Evolutionary conservation across 495 filamentous ascomycete species (phyloP), one percentile per base, ranked within the genome.

Genomic region (Aspergillus sclerotiicarbonarius): DNA sequence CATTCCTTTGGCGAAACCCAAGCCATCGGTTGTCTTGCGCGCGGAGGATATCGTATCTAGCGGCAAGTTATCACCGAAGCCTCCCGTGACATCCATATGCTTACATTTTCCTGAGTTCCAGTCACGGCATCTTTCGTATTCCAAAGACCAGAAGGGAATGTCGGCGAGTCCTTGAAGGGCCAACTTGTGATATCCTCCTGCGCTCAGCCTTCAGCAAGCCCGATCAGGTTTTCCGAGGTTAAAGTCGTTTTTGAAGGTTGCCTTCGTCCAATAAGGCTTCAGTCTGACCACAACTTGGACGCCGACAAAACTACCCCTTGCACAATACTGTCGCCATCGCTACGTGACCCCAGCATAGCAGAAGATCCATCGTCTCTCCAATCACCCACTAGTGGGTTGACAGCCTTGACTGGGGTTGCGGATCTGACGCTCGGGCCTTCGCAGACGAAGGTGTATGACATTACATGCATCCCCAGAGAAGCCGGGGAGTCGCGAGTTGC

Each of bases 41-140:
- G 83, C 87, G 20, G 85, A 86, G 25, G 85, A 90, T 63, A 72
- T 88, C 46, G 73, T 87, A 31, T 88, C 90, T 3, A 89, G 90
- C 56, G 66, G 85, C 87, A 77, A 70, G 82, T 43, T 15, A 10
- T 7, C 12, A 3, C 18, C 2, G 10, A 16, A n/a, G 33, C 3
- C 31, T 43, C 4, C 13, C 6, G n/a, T n/a, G 12, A 25, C 9
- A 5, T 19, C 6, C 3, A n/a, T 54, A 47, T 50, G 39, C 50
- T 55, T 33, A 56, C 13, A n/a, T 0, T 16, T 13, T 18, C 4
- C 3, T 31, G 18, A 33, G 25, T 46, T 35, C 12, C 54, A 87
- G 76, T 97, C 19, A 81, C 82, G 8, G 77, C 87, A 4, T 83
- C 85, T 8, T 90, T 92, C 65, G 75, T 87, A 1, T 98, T 98